A percentile compares a stretch with the other conserved stretches of the same genome.
Evolutionary conservation across 768 basidiomycete species (phyloP).

Genomic region (Suillus bovinus): DNA sequence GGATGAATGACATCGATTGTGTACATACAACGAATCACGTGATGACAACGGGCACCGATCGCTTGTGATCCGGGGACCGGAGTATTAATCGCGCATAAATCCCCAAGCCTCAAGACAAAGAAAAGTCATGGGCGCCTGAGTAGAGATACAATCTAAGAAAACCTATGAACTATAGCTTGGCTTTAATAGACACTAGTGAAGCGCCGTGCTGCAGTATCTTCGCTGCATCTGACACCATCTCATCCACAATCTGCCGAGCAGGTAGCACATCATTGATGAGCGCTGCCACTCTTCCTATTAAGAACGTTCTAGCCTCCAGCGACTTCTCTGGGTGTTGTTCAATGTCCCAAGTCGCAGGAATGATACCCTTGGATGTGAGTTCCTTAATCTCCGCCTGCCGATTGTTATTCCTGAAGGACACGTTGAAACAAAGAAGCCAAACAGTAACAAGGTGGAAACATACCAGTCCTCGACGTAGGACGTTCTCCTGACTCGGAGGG

Average conservation of each 20-base stretch:
- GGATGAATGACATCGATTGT: not conserved
- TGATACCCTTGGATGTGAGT: slow-evolving; percentile 78
- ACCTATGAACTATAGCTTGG: slow-evolving; percentile 45
- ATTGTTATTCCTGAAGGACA: slow-evolving; percentile 63
- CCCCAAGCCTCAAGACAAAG: not conserved
- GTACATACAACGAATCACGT: not conserved
- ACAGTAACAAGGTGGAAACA: slow-evolving; percentile 18
- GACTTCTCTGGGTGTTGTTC: slow-evolving; percentile 83
- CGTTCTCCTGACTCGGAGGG: slow-evolving; percentile 81
- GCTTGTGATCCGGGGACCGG: not conserved
- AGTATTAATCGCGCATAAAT: not conserved
- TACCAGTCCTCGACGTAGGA: slow-evolving; percentile 86
- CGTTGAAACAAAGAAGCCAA: not conserved
- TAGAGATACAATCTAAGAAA: not conserved
- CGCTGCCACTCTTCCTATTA: slow-evolving; percentile 82
- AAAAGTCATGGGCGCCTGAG: not conserved
- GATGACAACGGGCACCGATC: not conserved
- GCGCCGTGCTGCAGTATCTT: slow-evolving; percentile 44
- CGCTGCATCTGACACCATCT: slow-evolving; percentile 68
- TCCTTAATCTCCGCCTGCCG: slow-evolving; percentile 79
- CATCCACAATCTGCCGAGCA: slow-evolving; percentile 80
- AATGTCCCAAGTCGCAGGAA: slow-evolving; percentile 73
- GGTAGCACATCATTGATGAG: slow-evolving; percentile 76
- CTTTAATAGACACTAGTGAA: slow-evolving; percentile 40
- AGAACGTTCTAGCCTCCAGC: slow-evolving; percentile 63